Base-by-base conservation (phyloP, 352 stramenopile genomes). In the Phytophthora ramorum region DNA sequence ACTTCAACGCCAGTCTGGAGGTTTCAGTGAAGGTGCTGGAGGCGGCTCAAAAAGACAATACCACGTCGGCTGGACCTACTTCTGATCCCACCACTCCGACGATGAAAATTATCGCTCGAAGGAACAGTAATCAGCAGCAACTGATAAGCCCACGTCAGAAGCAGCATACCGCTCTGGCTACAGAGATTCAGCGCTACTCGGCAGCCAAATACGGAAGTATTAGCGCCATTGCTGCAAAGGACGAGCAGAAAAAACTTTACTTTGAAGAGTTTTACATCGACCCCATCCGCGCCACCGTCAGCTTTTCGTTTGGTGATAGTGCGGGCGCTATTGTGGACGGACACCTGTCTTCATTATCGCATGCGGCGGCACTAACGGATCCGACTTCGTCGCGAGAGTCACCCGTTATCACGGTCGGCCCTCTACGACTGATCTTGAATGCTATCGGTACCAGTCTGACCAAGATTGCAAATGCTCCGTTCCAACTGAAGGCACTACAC, bases 221-320 rank as follows among this genome's bases (percentile, higher is more conserved):
- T 14, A 41, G 68, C 58, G 67, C 46, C 6, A 78, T 85, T 47
- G 66, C 22, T 57, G 76, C 66, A 3, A 89, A 84, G 28, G 73
- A 85, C 9, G 83, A 91, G 48, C 72, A 83, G 16, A 95, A 90
- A 47, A 96, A 96, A 53, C 64, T 96, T 9, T 96, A 96, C 66
- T 96, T 96, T 38, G 89, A 96, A 79, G 88, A 95, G 66, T 95
- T 96, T 53, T 75, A 91, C 49, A 93, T 96, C 58, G 82, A 92
- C 30, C 76, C 85, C 13, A 96, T 96, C 48, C 73, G 81, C 32
- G 87, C 86, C 26, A 94, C 84, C 1, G 79, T 96, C 41, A 96
- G 89, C 54, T 96, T 95, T 50, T 89, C 89, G 40, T 93, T 93
- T 44, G 87, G 85, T 30, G 79, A 86, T 32, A 89, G 75, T 44